Evolutionary conservation across 1,284 basidiomycete genomes (phyloP), one percentile per base, ranked within the genome.

Genomic region (Trametes sp.): DNA sequence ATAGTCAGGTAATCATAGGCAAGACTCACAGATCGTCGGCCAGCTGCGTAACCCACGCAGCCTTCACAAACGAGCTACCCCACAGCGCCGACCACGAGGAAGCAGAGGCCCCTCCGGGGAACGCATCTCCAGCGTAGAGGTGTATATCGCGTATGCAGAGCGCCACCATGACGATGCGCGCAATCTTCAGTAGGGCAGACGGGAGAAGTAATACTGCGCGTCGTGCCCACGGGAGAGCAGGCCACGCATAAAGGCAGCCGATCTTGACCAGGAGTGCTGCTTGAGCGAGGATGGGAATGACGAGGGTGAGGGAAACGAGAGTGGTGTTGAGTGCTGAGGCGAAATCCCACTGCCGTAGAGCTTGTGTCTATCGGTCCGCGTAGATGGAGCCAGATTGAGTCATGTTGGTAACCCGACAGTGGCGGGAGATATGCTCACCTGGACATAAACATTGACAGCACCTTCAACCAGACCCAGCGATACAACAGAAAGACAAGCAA

Each of bases 231-330:
- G 50, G 38, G 13, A 52, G 50, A 11, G 33, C 7, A 33, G n/a
- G 23, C 36, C 51, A 41, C 14, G 24, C 23, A 13, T 41, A 53
- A 2, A 53, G 11, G 3, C 36, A 19, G 23, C 16, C 23, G 51
- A 53, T 36, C 13, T 24, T 16, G 24, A 41, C 13, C 24, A 53
- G 19, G 24, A 53, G 51, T 2, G 23, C 51, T 13, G n/a, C 24
- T 26, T 53, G 51, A 24, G 28, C 51, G 51, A 41, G 4, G 36
- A 53, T 16, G 16, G 51, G 51, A 9, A 53, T 53, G 23, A 38
- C 4, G 24, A 53, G 28, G 4, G 36, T 36, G 23, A 53, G 24
- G 11, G 51, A 41, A 2, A 41, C 38, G 7, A 41, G 38, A 7
- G 16, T 19, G 16, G 4, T 19, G 38, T 41, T 41, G 31, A 33